phyloP scores from a whole-genome alignment of 108 stramenopile species.

The Nannochloropsis salina region DNA sequence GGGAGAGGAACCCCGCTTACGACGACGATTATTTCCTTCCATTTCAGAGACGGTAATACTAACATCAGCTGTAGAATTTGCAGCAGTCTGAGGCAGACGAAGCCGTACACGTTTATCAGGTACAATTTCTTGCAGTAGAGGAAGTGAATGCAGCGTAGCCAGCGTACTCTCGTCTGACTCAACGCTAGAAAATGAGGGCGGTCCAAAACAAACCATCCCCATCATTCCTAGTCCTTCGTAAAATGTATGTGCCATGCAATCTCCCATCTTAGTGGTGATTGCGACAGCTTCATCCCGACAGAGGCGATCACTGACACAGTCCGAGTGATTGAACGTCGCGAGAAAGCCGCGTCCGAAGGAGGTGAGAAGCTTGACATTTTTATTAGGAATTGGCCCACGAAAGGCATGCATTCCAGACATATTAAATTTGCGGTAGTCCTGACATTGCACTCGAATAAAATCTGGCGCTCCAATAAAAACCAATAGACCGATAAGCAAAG shows the following conservation, averaged over 20 bases:
- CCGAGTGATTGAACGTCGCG: neutral
- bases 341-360: neutral
- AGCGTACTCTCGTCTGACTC: neutral
- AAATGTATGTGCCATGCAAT: neutral
- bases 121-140: neutral
- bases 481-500: no score
- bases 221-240: neutral
- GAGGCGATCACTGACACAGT: neutral
- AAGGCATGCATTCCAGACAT: neutral
- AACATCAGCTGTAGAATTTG: neutral
- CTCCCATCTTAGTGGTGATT: neutral
- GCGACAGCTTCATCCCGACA: neutral
- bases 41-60: neutral
- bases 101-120: neutral
- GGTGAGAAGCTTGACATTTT: neutral
- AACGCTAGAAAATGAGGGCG: neutral
- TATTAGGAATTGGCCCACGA: neutral
- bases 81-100: neutral
- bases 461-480: no score
- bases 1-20: neutral
- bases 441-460: neutral
- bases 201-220: neutral
- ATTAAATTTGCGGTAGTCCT: neutral
- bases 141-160: neutral
- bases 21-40: neutral